Base-by-base conservation (phyloP, 306 rosid genomes). In the Cucurbita maxima region DNA sequence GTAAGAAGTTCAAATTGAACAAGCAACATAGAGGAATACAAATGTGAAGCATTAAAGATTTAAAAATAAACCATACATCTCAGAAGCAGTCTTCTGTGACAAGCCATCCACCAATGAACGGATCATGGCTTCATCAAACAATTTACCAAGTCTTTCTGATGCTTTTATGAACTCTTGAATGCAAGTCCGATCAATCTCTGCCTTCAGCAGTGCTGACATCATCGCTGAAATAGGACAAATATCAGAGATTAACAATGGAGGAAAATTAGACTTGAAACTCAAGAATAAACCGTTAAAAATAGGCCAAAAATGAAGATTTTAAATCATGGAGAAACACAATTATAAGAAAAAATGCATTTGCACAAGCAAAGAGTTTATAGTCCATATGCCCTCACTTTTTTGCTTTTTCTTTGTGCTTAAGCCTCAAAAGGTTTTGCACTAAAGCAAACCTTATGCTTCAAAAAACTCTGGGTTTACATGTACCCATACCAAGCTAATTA, bases 91-190 rank as follows among this genome's bases (percentile, higher is more conserved):
- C 77, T 84, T 90, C 88, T 79, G 78, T 61, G 79, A 69, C 83
- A 89, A 81, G 76, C 80, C 83, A 62, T 85, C 80, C 50, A 88
- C 81, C 41, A 84, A 80, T 57, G 38, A 25, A 18, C 94, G 94
- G 71, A 93, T 90, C 50, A 79, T 86, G 40, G 82, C 90, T 77
- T 85, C 97, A 7, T 76, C 50, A 8, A 19, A 71, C 22, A 86
- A 84, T 86, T 87, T 93, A 66, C 51, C 78, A 78, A 88, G 89
- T 84, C 81, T 89, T 75, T 79, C 80, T 0, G 90, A 82, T 51
- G 94, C 94, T 82, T 82, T 88, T 20, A 54, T 61, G 79, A 88
- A 73, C 77, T 75, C 81, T 37, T 79, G 68, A 38, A 77, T 80
- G 80, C 64, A 80, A 70, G 73, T 77, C 40, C 77, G 80, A 48